These are phyloP conservation scores for Epithele typhae DNA, from an alignment of 768 basidiomycete species.

Conservation along the genomic window DNA sequence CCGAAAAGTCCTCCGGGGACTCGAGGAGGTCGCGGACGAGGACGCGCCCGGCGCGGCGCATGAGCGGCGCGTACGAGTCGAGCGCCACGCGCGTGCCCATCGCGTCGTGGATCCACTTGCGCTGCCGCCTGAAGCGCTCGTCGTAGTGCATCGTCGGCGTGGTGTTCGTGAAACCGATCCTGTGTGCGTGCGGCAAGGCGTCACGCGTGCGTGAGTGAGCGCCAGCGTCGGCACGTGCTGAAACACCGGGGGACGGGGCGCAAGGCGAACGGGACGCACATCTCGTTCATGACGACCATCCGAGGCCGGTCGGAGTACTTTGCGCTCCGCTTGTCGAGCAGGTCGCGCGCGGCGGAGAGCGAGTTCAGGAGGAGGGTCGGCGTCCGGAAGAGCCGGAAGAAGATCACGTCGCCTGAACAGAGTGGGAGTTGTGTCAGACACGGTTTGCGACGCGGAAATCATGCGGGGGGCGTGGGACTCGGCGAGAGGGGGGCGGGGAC, in stretches of 20 bases:
- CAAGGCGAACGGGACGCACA: background rate
- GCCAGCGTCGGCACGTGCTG: too few species aligned
- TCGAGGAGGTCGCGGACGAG: conserved; percentile 11
- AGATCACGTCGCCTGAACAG: background rate
- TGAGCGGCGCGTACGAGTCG: conserved; percentile 10
- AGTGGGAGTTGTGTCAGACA: too few species aligned
- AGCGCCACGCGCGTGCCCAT: conserved; percentile 4
- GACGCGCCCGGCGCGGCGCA: conserved; percentile 10
- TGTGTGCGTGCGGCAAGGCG: too few species aligned
- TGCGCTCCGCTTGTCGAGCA: background rate
- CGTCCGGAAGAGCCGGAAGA: background rate
- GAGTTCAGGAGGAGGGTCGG: background rate
- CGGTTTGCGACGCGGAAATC: too few species aligned
- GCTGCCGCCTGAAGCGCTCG: conserved; percentile 14
- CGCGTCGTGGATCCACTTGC: conserved; percentile 16
- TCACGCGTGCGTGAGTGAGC: too few species aligned
- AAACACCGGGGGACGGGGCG: too few species aligned
- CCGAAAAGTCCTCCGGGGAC: conserved; percentile 7
- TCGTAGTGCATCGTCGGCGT: conserved; percentile 8
- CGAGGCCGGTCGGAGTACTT: background rate
- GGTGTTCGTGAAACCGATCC: conserved; percentile 15
- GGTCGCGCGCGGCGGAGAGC: background rate
- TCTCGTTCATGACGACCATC: background rate
- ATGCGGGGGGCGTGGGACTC: too few species aligned
- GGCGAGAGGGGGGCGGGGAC: too few species aligned